These are phyloP conservation scores for Trichoderma sp. DNA, from an alignment of 2,329 filamentous ascomycete species.

Conservation along the genomic window DNA sequence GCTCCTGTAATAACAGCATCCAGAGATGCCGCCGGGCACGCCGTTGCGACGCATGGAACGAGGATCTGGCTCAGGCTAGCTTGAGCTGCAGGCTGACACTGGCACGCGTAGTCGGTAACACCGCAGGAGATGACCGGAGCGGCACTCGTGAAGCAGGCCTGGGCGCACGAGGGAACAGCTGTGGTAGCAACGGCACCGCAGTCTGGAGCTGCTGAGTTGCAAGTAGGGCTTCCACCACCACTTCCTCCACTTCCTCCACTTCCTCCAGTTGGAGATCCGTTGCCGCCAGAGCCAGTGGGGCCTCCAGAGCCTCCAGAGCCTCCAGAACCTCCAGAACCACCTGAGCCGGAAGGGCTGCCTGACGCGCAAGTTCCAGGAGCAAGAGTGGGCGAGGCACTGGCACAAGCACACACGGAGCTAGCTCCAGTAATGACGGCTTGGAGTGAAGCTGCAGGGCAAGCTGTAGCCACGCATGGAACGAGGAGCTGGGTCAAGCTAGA, in stretches of 20 bases:
- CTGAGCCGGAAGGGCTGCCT: not conserved
- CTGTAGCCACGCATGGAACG: constrained; percentile 36
- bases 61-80: constrained; percentile 35
- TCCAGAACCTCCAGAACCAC: not conserved
- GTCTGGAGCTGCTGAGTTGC: constrained; percentile 30
- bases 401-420: constrained; percentile 34
- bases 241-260: constrained; percentile 7
- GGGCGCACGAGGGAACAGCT: constrained; percentile 37
- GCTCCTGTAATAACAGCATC: constrained; percentile 37
- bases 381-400: constrained; percentile 17
- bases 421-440: constrained; percentile 36
- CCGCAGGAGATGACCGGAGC: constrained; percentile 38
- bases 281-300: constrained; percentile 1
- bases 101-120: constrained; percentile 37
- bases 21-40: constrained; percentile 33
- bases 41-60: constrained; percentile 36
- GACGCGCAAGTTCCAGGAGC: constrained; percentile 6
- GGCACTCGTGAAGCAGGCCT: constrained; percentile 37
- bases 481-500: constrained; percentile 34
- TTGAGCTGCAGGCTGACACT: constrained; percentile 35
- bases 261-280: not conserved
- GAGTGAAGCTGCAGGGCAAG: constrained; percentile 32
- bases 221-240: constrained; percentile 21
- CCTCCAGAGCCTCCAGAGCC: constrained; percentile 2
- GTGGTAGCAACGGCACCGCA: constrained; percentile 36